Base-by-base conservation (phyloP, 1,284 basidiomycete genomes). In the Rhizopogon hawkerae region DNA sequence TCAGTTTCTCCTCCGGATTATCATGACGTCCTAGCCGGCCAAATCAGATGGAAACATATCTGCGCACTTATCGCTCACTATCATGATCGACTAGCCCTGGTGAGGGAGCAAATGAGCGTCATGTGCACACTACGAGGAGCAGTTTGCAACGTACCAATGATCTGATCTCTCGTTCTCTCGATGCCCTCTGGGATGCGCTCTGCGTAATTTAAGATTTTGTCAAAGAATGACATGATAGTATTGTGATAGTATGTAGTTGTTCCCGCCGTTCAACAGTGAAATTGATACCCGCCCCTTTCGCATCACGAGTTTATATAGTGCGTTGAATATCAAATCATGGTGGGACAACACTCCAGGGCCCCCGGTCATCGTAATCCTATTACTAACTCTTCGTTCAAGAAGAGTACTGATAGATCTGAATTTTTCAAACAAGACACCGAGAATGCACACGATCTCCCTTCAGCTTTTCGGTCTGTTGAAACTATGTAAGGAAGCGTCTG, bases 21-120 rank as follows among this genome's bases (percentile, higher is more conserved):
- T 94, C 89, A 63, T 94, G 92, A 37, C 91, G 78, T 42, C 76
- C 79, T 81, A 55, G 1, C 48, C 21, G 5, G 26, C 29, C 34
- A 31, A 24, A 16, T 16, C 39, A 53, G 47, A 49, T 48, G 24
- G 26, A 11, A 46, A 26, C 24, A 36, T 38, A 33, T 29, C 3
- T 36, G 44, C 21, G 11, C 2, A 18, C 38, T 38, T 10, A 39
- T 31, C 29, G 47, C 81, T 58, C 60, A 83, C 83, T 75, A 63
- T 87, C 78, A 2, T 79, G 71, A 50, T 83, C 71, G 52, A 77
- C 57, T 9, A 76, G 36, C 9, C 83, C 84, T 84, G 45, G 43
- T 11, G n/a, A 35, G 49, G 8, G n/a, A 23, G 11, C 38, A 8
- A 53, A 42, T 41, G 14, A 35, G 39, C 16, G 34, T 29, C 11